Percentiles rank a stretch among this genome's conserved stretches.
Conservation (phyloP, 352 stramenopile genomes). For the Globisporangium spinosum region DNA sequence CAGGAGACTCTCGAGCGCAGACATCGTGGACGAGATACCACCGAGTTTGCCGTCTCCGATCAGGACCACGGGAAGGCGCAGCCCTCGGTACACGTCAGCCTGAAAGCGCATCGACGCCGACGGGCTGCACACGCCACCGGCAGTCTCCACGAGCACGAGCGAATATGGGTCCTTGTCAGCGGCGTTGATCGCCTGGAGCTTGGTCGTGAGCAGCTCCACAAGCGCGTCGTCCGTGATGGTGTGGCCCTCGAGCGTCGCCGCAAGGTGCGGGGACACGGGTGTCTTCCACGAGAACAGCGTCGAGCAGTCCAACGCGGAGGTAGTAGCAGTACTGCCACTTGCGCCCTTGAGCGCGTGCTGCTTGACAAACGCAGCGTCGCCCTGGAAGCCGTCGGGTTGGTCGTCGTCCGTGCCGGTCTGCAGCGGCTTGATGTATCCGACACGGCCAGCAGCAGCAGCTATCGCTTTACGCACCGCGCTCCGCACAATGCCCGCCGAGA, state of each 20-base stretch:
- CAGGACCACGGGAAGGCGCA: conserved; percentile 90
- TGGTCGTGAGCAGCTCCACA: conserved; percentile 60
- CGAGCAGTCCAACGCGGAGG: conserved; percentile 43
- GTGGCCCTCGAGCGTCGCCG: conserved; percentile 82
- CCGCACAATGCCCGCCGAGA: conserved; percentile 91
- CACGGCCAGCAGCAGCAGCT: conserved; percentile 9
- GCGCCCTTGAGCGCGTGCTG: conserved; percentile 31
- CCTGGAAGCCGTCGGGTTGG: conserved; percentile 42
- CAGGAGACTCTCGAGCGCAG: conserved; percentile 90
- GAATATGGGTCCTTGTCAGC: conserved; percentile 33
- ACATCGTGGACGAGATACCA: conserved; percentile 94
- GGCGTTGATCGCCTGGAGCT: conserved; percentile 40
- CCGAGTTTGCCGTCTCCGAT: conserved; percentile 96
- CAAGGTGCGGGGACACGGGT: conserved; percentile 93
- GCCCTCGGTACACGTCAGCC: conserved; percentile 91
- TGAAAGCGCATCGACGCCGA: conserved; percentile 86
- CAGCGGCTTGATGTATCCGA: conserved; percentile 95
- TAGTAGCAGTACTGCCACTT: conserved; percentile 1
- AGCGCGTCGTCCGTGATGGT: conserved; percentile 88
- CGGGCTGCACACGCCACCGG: conserved; percentile 92
- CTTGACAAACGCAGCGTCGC: conserved; percentile 85
- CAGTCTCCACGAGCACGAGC: conserved; percentile 92
- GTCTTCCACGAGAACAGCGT: conserved; percentile 94
- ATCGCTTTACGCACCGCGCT: conserved; percentile 37
- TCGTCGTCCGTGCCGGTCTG: conserved; percentile 89